These are phyloP conservation scores for Sergeia podlipaevii DNA, from an alignment of 208 protist genomes.

Conservation along the genomic window DNA sequence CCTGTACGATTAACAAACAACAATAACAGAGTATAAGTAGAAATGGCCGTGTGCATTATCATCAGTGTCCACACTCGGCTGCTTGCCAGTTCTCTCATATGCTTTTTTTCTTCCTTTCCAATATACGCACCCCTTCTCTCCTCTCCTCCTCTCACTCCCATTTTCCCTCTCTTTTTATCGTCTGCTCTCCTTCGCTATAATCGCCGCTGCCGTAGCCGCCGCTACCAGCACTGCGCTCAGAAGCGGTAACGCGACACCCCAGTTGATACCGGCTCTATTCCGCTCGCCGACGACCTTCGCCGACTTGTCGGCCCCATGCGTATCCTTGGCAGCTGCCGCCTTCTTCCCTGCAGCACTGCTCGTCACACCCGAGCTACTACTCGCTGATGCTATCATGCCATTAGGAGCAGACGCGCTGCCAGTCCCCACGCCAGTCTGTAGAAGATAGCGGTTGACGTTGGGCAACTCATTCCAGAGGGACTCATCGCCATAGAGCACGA, in stretches of 20 bases:
- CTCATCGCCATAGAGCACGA: slow-evolving; percentile 71
- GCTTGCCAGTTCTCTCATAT: too few relatives aligned
- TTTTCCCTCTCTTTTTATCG: slow-evolving; percentile 2
- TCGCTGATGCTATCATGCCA: background rate
- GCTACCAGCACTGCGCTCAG: slow-evolving; percentile 24
- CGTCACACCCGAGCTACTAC: background rate
- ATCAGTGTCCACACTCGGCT: too few relatives aligned
- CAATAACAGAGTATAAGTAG: too few relatives aligned
- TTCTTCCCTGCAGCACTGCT: background rate
- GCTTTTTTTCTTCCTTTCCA: slow-evolving; percentile 9
- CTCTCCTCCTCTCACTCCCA: slow-evolving; percentile 3
- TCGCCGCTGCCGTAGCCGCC: slow-evolving; percentile 13
- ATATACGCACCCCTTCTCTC: background rate
- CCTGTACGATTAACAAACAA: too few relatives aligned
- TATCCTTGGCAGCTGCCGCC: background rate
- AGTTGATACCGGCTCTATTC: slow-evolving; percentile 12
- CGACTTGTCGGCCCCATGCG: background rate
- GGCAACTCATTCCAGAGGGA: slow-evolving; percentile 73
- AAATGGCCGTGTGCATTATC: too few relatives aligned
- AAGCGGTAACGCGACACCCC: slow-evolving; percentile 18
- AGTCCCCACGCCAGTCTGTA: slow-evolving; percentile 7
- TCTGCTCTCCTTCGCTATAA: slow-evolving; percentile 21
- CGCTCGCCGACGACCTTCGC: slow-evolving; percentile 1
- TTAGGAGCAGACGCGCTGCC: background rate
- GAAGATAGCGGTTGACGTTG: slow-evolving; percentile 39